Conservation (phyloP, 2,329 filamentous ascomycete genomes). For the Exophiala xenobiotica region DNA sequence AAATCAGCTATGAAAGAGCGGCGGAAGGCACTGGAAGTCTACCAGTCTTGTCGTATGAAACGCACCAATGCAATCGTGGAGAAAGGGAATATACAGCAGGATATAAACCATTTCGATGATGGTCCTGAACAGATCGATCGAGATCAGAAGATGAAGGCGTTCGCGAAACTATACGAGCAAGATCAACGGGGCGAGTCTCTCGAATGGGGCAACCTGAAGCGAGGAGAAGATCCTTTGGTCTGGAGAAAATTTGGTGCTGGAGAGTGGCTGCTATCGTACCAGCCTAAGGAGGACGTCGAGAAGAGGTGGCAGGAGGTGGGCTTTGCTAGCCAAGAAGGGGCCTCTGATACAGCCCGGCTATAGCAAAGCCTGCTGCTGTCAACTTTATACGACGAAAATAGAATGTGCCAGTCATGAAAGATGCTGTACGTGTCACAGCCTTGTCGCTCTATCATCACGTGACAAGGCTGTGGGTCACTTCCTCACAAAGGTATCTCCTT, state of each 20-base stretch:
- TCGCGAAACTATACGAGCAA: slow-evolving; percentile 7
- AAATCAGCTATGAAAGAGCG: slow-evolving; percentile 35
- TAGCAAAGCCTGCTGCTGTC: not conserved
- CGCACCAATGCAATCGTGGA: slow-evolving; percentile 42
- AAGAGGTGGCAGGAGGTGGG: not conserved
- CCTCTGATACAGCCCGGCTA: not conserved
- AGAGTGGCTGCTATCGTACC: slow-evolving; percentile 12
- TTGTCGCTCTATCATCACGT: no score
- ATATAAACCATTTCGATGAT: slow-evolving; percentile 40
- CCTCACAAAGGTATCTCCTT: no score
- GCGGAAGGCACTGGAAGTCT: slow-evolving; percentile 35
- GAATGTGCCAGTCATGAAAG: no score
- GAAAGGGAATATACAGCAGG: slow-evolving; percentile 35
- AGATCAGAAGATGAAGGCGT: slow-evolving; percentile 36
- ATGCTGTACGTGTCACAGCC: no score
- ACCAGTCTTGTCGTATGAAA: slow-evolving; percentile 40
- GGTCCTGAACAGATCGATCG: slow-evolving; percentile 41
- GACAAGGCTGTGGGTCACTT: no score
- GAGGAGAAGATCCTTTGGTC: slow-evolving; percentile 14
- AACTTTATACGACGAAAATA: no score
- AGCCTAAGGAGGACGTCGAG: not conserved
- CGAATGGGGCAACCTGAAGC: slow-evolving; percentile 8
- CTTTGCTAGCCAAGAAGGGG: not conserved
- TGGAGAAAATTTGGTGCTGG: slow-evolving; percentile 18
- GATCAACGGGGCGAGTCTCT: not conserved